These are phyloP conservation scores for Phytophthora litchii DNA, from an alignment of 352 stramenopile genomes.

Conservation along the genomic window DNA sequence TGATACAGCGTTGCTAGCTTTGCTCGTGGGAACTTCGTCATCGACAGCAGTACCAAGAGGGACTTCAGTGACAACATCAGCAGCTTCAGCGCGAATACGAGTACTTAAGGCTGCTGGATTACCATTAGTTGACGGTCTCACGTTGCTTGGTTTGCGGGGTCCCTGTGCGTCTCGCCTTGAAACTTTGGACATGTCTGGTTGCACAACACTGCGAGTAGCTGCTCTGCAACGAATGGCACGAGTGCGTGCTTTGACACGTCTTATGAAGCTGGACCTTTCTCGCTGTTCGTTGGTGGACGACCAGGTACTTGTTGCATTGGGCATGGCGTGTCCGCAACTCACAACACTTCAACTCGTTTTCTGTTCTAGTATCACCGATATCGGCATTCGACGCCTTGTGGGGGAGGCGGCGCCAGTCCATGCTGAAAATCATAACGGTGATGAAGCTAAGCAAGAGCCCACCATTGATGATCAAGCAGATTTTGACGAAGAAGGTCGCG, in stretches of 20 bases:
- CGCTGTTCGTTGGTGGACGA: conserved; percentile 61
- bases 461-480: conserved; percentile 8
- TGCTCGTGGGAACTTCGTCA: conserved; percentile 45
- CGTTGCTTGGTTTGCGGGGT: conserved; percentile 50
- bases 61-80: not conserved
- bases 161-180: conserved; percentile 31
- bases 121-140: conserved; percentile 62
- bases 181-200: conserved; percentile 32
- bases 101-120: conserved; percentile 47
- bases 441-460: conserved; percentile 3
- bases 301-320: conserved; percentile 55
- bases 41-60: conserved; percentile 6
- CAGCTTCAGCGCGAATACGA: conserved; percentile 38
- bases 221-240: conserved; percentile 50
- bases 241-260: conserved; percentile 34
- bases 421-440: conserved; percentile 1
- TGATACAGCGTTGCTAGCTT: conserved; percentile 59
- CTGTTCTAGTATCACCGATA: conserved; percentile 62
- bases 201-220: conserved; percentile 43
- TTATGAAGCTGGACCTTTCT: conserved; percentile 62
- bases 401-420: conserved; percentile 16
- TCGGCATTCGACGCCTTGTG: conserved; percentile 56
- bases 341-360: conserved; percentile 49
- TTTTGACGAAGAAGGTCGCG: conserved; percentile 5
- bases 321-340: conserved; percentile 43